Conservation (phyloP, 228 moss, liverwort and hornwort genomes). For the Sphagnum magellanicum region DNA sequence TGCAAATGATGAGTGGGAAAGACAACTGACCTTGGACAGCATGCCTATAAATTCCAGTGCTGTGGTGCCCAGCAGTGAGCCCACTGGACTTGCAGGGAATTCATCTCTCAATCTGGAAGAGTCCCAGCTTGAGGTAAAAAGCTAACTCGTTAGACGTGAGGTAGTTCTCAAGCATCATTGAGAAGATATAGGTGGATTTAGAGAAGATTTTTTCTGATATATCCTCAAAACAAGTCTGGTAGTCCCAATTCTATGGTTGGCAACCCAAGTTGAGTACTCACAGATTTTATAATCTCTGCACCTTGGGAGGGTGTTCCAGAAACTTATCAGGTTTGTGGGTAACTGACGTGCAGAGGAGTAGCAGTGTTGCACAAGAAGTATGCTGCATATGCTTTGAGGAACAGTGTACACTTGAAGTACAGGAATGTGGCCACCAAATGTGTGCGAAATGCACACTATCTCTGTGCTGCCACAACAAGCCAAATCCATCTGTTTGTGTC, state of each 20-base stretch:
- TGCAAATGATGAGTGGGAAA: conserved; percentile 38
- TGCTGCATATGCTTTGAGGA: conserved; percentile 62
- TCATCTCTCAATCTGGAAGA: conserved; percentile 5
- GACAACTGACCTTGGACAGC: conserved; percentile 6
- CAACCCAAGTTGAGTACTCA: background rate
- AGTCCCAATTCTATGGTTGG: background rate
- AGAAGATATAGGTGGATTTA: conserved; percentile 5
- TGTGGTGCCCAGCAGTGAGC: background rate
- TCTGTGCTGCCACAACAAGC: conserved; percentile 57
- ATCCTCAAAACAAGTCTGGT: background rate
- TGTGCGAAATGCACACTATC: conserved; percentile 53
- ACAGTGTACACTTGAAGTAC: conserved; percentile 51
- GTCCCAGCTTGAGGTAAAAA: conserved; percentile 1
- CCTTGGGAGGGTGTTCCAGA: background rate
- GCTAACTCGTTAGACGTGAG: background rate
- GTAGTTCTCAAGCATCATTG: background rate
- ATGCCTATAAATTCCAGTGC: background rate
- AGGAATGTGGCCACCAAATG: conserved; percentile 64
- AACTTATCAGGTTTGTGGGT: background rate
- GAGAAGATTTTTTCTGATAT: conserved; percentile 6
- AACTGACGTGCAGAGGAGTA: conserved; percentile 12
- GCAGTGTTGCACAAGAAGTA: conserved; percentile 25
- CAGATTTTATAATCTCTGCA: background rate
- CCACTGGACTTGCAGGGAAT: conserved; percentile 11
- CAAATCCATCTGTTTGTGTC: conserved; percentile 39